Evolutionary conservation across 164 flowering plant genomes (phyloP).

Genomic region (Akebia trifoliata): DNA sequence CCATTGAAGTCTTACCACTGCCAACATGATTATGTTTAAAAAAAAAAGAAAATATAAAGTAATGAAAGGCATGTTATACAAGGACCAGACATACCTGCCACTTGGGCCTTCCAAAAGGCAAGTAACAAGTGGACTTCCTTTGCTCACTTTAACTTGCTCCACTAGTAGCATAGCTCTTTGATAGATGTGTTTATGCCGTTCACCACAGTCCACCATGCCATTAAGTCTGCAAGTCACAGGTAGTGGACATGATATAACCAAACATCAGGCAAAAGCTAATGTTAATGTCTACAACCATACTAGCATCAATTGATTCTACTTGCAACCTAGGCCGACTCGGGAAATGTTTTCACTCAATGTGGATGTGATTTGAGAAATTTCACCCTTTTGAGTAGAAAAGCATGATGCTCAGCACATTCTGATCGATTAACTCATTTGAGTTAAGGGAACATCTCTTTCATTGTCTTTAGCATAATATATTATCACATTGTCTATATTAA

Average conservation of each 20-base stretch:
- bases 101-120: constrained; percentile 94
- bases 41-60: constrained; percentile 1
- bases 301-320: too few species aligned
- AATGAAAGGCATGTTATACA: not conserved
- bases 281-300: too few species aligned
- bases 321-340: too few species aligned
- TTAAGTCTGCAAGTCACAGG: constrained; percentile 46
- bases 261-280: too few species aligned
- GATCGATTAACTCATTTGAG: too few species aligned
- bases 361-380: too few species aligned
- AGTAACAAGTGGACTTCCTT: constrained; percentile 84
- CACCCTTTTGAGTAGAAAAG: too few species aligned
- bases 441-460: too few species aligned
- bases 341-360: too few species aligned
- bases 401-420: too few species aligned
- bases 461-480: too few species aligned
- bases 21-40: constrained; percentile 17
- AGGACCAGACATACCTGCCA: constrained; percentile 65
- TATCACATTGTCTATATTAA: too few species aligned
- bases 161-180: constrained; percentile 84
- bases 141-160: constrained; percentile 94
- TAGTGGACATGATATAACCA: not conserved
- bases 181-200: constrained; percentile 66
- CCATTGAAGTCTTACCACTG: constrained; percentile 97
- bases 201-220: constrained; percentile 91